A percentile compares a stretch with the other conserved stretches of the same genome.
phyloP scores from a whole-genome alignment of 768 basidiomycete genomes.

The Peribolospora baueri region DNA sequence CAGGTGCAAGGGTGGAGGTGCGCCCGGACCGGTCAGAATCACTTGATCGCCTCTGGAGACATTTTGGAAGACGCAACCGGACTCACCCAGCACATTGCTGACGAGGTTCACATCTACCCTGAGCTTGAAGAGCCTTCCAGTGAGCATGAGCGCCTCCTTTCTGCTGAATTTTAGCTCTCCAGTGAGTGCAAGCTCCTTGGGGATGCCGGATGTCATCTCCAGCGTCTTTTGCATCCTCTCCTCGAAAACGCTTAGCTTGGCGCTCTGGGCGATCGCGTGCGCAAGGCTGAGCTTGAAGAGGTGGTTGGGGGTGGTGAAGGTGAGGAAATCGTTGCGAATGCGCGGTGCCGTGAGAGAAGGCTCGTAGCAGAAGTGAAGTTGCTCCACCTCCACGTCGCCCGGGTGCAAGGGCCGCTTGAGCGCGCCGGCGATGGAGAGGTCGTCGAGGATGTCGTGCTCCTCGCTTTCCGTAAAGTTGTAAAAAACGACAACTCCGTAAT shows the following conservation, averaged over 20 bases:
- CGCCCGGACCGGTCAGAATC: background rate
- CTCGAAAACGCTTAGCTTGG: slow-evolving; percentile 71
- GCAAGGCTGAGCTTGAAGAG: slow-evolving; percentile 49
- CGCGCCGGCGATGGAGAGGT: slow-evolving; percentile 45
- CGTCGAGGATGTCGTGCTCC: slow-evolving; percentile 62
- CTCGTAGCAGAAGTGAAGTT: slow-evolving; percentile 37
- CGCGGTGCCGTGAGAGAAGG: slow-evolving; percentile 58
- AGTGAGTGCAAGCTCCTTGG: slow-evolving; percentile 50
- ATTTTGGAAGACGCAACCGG: background rate
- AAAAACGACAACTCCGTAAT: slow-evolving; percentile 68
- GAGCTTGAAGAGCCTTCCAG: slow-evolving; percentile 62
- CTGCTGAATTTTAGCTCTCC: slow-evolving; percentile 54
- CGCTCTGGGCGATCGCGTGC: slow-evolving; percentile 83
- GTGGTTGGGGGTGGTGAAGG: background rate
- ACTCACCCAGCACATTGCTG: slow-evolving; percentile 47
- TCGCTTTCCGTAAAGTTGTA: slow-evolving; percentile 60
- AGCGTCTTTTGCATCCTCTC: slow-evolving; percentile 49
- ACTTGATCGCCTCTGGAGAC: background rate
- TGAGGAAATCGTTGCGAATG: slow-evolving; percentile 91
- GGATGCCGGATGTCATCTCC: slow-evolving; percentile 55
- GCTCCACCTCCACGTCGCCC: slow-evolving; percentile 72
- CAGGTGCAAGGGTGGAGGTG: background rate
- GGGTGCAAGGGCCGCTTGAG: slow-evolving; percentile 37
- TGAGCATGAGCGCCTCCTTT: slow-evolving; percentile 62
- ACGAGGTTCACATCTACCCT: slow-evolving; percentile 74